Evolutionary conservation across 1,284 basidiomycete species (phyloP), one percentile per base, ranked within the genome.

Genomic region (Trametes hirsuta): DNA sequence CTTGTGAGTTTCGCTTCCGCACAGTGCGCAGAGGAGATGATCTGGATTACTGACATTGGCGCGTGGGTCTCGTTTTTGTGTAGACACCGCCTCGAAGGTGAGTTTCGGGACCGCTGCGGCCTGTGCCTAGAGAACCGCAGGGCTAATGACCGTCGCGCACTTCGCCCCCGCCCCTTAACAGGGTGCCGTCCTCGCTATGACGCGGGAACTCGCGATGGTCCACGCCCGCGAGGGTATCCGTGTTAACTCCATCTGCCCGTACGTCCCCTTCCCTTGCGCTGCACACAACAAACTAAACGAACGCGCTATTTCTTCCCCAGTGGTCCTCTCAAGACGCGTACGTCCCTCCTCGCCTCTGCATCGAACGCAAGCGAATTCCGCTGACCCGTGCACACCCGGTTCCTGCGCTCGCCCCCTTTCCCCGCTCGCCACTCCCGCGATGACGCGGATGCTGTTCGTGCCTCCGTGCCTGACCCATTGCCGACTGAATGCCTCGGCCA

Each of bases 161-260:
- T 9, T 36, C 9, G 18, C 18, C 18, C 18, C 18, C 18, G 18
- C 18, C 18, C 18, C 18, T 18, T 18, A 18, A 18, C 14, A 94
- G 88, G 96, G 96, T 59, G 96, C 91, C 35, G 97, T 98, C 4
- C 87, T 98, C 56, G 93, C 96, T n/a, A 97, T 98, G 95, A 96
- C 94, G 10, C 87, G 96, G 55, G 96, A 98, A 73, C 83, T 98
- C 30, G 96, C 97, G 2, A 97, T 98, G 88, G 93, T 98, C 2
- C 97, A 98, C 75, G 96, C 96, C 40, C 84, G 91, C 60, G 97
- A 98, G 79, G 95, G 95, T 50, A 98, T 98, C 71, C 88, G 96
- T 42, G 71, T 98, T 75, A 99, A 99, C 79, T 88, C 95, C 10
- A 85, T 98, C 64, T 98, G 95, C 84, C 96, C 96, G 90, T 95